Evolutionary conservation across 768 basidiomycete genomes (phyloP).

Genomic region (Dentipellis sp.): DNA sequence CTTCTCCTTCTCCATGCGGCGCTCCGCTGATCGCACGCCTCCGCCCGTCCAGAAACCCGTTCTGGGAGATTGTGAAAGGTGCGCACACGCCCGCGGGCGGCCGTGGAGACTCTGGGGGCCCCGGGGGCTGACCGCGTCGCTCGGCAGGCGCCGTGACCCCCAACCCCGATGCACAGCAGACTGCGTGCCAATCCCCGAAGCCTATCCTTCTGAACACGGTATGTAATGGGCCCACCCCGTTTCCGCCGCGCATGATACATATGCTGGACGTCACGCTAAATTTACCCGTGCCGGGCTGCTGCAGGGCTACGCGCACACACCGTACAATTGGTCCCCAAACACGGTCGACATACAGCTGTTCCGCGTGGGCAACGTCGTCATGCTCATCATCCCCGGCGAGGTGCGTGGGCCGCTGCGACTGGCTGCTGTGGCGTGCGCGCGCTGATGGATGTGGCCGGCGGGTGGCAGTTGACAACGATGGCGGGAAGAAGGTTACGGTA

Average conservation of each 20-base stretch:
- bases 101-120: neutral
- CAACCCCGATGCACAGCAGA: constrained; percentile 47
- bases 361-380: constrained; percentile 67
- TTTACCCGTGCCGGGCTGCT: neutral
- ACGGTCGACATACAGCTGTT: constrained; percentile 73
- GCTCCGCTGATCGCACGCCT: neutral
- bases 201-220: constrained; percentile 73
- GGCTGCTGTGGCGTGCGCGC: no score
- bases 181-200: constrained; percentile 67
- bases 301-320: constrained; percentile 54
- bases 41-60: constrained; percentile 46
- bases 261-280: constrained; percentile 6
- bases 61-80: constrained; percentile 77
- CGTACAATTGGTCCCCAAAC: constrained; percentile 69
- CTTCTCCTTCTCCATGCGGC: neutral
- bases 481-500: constrained; percentile 67
- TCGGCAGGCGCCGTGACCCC: constrained; percentile 52
- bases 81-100: neutral
- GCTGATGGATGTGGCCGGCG: no score
- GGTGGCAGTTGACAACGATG: constrained; percentile 60
- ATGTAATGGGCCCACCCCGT: constrained; percentile 16
- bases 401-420: neutral
- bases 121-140: neutral
- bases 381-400: constrained; percentile 70
- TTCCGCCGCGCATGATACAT: neutral